Evolutionary conservation across 2,329 filamentous ascomycete species (phyloP).

Genomic region (Hymenotorrendiella dingleyae): DNA sequence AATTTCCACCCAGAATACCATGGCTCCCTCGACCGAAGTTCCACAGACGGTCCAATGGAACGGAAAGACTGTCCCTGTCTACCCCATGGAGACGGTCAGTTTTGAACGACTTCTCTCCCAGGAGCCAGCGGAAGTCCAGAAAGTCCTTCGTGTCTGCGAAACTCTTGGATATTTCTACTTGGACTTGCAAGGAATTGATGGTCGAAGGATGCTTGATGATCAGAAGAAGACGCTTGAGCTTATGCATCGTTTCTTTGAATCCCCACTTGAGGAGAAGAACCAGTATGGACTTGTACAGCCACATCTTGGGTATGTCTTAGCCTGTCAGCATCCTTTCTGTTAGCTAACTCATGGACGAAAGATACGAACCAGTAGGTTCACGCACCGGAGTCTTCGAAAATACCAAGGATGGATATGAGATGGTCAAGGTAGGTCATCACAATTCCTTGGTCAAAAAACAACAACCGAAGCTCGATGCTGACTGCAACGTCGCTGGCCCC

Average conservation of each 20-base stretch:
- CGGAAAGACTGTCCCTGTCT: constrained; percentile 44
- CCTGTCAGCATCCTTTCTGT: neutral
- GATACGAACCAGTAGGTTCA: constrained; percentile 43
- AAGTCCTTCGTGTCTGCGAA: constrained; percentile 43
- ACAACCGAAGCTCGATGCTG: too few relatives aligned
- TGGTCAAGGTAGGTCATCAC: constrained; percentile 38
- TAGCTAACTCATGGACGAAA: constrained; percentile 20
- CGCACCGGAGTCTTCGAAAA: constrained; percentile 42
- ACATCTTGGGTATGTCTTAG: constrained; percentile 40
- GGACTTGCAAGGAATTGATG: constrained; percentile 46
- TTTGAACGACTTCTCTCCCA: constrained; percentile 47
- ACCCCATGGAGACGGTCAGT: constrained; percentile 46
- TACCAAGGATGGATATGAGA: constrained; percentile 48
- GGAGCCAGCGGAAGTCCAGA: constrained; percentile 47
- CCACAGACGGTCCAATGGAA: constrained; percentile 44
- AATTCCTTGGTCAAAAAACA: neutral
- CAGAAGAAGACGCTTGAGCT: constrained; percentile 46
- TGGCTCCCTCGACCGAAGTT: constrained; percentile 35
- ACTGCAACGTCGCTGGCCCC: too few relatives aligned
- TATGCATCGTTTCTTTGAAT: constrained; percentile 51
- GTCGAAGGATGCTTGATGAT: constrained; percentile 46
- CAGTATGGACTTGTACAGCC: constrained; percentile 48
- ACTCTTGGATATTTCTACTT: constrained; percentile 52
- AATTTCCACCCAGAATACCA: constrained; percentile 13
- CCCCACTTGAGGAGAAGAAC: constrained; percentile 49